phyloP scores from a whole-genome alignment of 129 eudicot species.

The Flaveria bidentis region DNA sequence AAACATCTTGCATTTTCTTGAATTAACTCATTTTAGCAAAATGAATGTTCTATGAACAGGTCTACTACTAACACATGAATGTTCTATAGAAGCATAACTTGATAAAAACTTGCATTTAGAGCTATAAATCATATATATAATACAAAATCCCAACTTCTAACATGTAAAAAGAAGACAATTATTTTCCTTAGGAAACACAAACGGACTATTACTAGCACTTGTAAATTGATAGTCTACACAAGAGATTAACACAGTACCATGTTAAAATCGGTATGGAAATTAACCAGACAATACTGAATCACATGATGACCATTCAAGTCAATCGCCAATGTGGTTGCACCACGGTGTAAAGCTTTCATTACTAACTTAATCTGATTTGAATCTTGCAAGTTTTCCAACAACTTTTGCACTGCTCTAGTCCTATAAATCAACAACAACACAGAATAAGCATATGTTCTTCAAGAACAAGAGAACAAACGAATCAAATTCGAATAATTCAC shows the following conservation, averaged over 20 bases:
- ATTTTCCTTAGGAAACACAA: no score
- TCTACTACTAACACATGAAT: background rate
- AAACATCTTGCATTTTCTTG: background rate
- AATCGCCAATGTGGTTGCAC: constrained; percentile 50
- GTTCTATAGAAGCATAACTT: background rate
- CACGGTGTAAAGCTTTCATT: constrained; percentile 45
- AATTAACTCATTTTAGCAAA: background rate
- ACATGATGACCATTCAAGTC: constrained; percentile 73
- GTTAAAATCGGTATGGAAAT: constrained; percentile 48
- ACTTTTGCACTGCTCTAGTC: constrained; percentile 50
- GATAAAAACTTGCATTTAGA: background rate
- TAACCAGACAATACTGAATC: constrained; percentile 51
- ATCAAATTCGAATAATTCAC: background rate
- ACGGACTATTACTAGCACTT: no score
- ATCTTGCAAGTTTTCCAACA: constrained; percentile 49
- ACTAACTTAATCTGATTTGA: constrained; percentile 44
- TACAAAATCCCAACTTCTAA: background rate
- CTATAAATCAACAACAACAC: constrained; percentile 34
- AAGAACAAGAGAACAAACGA: background rate
- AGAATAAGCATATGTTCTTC: background rate
- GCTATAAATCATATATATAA: background rate
- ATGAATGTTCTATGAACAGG: background rate
- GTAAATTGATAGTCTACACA: background rate
- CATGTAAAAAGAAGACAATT: background rate
- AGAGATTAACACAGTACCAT: constrained; percentile 38